Base-by-base conservation (phyloP, 129 eudicot species). In the Lonicera japonica region DNA sequence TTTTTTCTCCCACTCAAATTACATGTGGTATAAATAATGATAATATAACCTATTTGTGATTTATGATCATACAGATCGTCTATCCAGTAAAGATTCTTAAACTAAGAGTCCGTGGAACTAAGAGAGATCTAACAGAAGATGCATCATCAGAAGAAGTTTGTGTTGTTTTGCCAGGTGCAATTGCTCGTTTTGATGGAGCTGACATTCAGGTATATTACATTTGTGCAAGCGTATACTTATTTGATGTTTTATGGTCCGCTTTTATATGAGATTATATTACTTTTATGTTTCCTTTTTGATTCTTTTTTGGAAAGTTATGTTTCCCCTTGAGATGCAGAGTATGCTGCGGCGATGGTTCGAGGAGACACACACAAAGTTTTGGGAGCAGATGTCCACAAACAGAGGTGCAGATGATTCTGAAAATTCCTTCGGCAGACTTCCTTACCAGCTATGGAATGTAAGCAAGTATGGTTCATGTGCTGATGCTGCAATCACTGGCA, bases 161-260 rank as follows among this genome's bases (percentile, higher is more conserved):
- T 47, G 82, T 83, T 60, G 89, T 94, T 61, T 72, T 86, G 74
- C 80, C 88, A 19, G 95, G 91, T 29, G 84, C 79, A 69, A 73
- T 94, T 72, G 99, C 95, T 58, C 99, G 99, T 73, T 85, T 94
- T 77, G 95, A 88, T 66, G 99, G 99, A 71, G 83, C 92, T 48
- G 95, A 85, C 52, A 81, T 94, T 65, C 94, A 88, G 96, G 99
- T 88, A 73, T 65, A 53, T 52, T 10, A 43, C 16, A 10, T 11
- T 38, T 38, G 43, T 38, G 5, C 43, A 38, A 38, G 43, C 43
- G 43, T 38, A 38, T 38, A 38, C 10, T 38, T 38, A 38, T 38
- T 38, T 10, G 10, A 38, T 38, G 6, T 4, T 4, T 38, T 4
- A 38, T 38, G 43, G 43, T 5, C 43, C 5, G 10, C 43, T 38